Percentiles rank a stretch among this genome's conserved stretches.
phyloP scores from a whole-genome alignment of 2,329 filamentous ascomycete species.

The Didymella segeticola region DNA sequence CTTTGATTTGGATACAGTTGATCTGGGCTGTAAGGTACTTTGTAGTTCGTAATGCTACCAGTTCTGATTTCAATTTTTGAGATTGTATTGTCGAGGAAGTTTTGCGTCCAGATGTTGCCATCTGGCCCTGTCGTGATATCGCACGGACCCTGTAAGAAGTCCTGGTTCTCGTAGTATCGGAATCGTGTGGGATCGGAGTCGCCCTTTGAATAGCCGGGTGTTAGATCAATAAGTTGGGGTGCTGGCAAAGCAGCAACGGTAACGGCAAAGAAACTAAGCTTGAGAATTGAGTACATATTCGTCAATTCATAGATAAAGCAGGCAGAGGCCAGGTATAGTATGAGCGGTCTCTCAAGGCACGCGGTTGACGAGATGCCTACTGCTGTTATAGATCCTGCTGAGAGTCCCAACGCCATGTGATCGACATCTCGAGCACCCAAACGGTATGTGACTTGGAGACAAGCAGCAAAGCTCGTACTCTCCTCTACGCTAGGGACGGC shows the following conservation, averaged over 20 bases:
- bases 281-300: background rate
- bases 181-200: constrained; percentile 12
- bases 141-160: constrained; percentile 13
- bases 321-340: background rate
- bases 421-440: background rate
- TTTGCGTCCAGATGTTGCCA: constrained; percentile 18
- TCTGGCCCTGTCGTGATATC: constrained; percentile 16
- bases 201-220: constrained; percentile 15
- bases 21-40: constrained; percentile 12
- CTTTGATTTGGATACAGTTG: constrained; percentile 12
- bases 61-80: constrained; percentile 16
- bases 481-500: background rate
- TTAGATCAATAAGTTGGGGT: constrained; percentile 11
- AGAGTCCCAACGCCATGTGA: background rate
- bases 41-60: constrained; percentile 15
- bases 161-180: constrained; percentile 13
- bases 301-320: background rate
- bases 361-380: background rate
- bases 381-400: background rate
- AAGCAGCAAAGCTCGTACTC: background rate
- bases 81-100: constrained; percentile 17
- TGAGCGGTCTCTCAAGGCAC: too few species aligned
- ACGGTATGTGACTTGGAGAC: background rate
- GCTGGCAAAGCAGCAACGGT: constrained; percentile 5
- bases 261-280: background rate